Percentiles rank a stretch among this genome's conserved stretches.
phyloP scores from a whole-genome alignment of 1,284 basidiomycete species.

The Sphaerobolus stellatus region DNA sequence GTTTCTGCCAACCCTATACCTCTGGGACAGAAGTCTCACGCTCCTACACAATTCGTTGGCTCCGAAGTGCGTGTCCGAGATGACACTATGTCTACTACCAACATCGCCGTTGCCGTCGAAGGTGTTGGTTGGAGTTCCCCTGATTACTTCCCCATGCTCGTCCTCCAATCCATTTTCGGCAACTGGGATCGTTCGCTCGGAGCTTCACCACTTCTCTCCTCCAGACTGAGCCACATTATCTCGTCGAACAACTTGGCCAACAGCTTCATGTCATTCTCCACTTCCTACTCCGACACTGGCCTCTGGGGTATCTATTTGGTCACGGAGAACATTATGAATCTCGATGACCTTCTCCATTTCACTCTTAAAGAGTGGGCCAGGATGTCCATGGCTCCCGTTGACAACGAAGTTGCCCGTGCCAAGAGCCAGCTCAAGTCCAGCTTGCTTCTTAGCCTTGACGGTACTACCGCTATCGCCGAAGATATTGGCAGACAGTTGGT shows the following conservation, averaged over 20 bases:
- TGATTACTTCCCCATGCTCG: constrained; percentile 99
- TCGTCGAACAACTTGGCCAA: constrained; percentile 96
- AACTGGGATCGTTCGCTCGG: constrained; percentile 99
- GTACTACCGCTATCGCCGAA: constrained; percentile 95
- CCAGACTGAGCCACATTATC: constrained; percentile 89
- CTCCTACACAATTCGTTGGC: constrained; percentile 84
- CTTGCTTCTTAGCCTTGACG: constrained; percentile 88
- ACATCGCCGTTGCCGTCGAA: constrained; percentile 97
- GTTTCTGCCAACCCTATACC: constrained; percentile 86
- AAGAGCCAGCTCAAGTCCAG: constrained; percentile 98
- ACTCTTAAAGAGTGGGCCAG: constrained; percentile 96
- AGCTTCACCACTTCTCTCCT: constrained; percentile 86
- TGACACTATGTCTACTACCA: constrained; percentile 85
- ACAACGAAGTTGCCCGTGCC: constrained; percentile 91
- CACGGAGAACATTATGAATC: constrained; percentile 89
- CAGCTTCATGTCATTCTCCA: constrained; percentile 99
- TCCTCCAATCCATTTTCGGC: constrained; percentile 97
- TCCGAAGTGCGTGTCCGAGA: constrained; percentile 96
- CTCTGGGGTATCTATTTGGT: constrained; percentile 99
- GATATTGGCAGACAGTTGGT: constrained; percentile 98
- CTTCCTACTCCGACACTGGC: constrained; percentile 99
- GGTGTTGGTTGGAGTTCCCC: constrained; percentile 97
- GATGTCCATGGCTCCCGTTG: constrained; percentile 86
- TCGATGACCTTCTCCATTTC: constrained; percentile 95
- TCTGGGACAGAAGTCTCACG: constrained; percentile 76